Percentiles rank a stretch among this genome's conserved stretches.
Evolutionary conservation across 441 rosid genomes (phyloP).

Genomic region (Gossypium davidsonii): DNA sequence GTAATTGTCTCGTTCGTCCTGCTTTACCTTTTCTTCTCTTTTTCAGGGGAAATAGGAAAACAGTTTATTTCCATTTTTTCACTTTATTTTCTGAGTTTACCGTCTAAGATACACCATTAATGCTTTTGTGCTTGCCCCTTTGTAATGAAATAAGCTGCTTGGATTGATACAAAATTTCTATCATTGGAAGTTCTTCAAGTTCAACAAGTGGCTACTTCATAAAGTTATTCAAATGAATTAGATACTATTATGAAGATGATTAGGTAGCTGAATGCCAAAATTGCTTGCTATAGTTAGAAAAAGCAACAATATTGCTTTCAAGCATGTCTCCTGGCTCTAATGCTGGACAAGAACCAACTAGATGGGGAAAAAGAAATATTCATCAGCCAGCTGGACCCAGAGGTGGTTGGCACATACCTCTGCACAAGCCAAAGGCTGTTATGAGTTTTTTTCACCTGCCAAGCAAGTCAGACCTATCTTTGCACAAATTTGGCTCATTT

Average conservation of each 20-base stretch:
- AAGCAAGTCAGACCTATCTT: not conserved
- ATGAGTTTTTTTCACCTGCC: not conserved
- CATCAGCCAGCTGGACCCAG: not conserved
- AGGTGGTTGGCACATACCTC: not conserved
- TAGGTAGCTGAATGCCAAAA: not conserved
- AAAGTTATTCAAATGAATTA: not conserved
- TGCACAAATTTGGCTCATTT: constrained; percentile 1
- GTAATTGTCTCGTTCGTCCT: not conserved
- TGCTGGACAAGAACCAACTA: not conserved
- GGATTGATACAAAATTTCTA: not conserved
- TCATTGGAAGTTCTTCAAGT: not conserved
- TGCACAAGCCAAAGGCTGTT: not conserved
- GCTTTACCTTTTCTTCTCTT: not conserved
- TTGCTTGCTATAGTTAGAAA: not conserved
- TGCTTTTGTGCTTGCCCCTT: not conserved
- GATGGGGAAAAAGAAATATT: not conserved
- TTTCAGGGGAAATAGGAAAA: not conserved
- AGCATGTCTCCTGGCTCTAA: not conserved
- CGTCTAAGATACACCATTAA: not conserved
- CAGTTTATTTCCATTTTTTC: not conserved
- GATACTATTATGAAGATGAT: not conserved
- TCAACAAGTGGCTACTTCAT: not conserved
- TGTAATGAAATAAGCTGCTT: not conserved
- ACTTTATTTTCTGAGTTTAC: not conserved
- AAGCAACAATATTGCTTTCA: not conserved